Percentiles rank a stretch among this genome's conserved stretches.
Conservation (phyloP, 2,329 filamentous ascomycete genomes). For the Colletotrichum magnum region DNA sequence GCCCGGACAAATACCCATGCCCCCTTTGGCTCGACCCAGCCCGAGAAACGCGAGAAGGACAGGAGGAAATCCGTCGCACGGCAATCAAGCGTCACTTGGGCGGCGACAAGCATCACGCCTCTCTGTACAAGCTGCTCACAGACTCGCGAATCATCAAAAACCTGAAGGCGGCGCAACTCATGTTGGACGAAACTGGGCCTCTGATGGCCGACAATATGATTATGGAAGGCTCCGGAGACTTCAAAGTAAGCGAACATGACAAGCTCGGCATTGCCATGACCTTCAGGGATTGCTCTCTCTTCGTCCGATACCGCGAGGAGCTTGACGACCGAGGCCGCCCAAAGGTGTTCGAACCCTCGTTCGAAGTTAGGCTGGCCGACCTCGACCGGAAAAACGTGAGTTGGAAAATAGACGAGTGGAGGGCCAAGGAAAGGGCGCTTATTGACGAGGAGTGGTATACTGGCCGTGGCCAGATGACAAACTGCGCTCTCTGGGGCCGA, state of each 20-base stretch:
- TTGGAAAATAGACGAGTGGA: conserved; percentile 80
- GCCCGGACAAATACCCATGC: conserved; percentile 36
- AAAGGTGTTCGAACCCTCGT: conserved; percentile 42
- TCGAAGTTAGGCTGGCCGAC: conserved; percentile 78
- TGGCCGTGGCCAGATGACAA: conserved; percentile 34
- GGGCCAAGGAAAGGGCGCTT: conserved; percentile 71
- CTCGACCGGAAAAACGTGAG: conserved; percentile 81
- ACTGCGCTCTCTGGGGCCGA: conserved; percentile 32
- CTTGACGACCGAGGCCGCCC: background rate
- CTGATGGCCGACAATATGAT: conserved; percentile 52
- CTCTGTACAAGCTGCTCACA: conserved; percentile 25
- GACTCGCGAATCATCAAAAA: background rate
- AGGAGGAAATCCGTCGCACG: conserved; percentile 13
- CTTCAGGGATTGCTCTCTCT: conserved; percentile 83
- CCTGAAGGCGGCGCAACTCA: conserved; percentile 49
- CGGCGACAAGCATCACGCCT: conserved; percentile 23
- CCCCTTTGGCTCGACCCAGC: conserved; percentile 38
- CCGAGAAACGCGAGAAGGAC: background rate
- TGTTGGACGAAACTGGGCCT: conserved; percentile 60
- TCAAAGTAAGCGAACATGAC: conserved; percentile 49
- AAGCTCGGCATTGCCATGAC: conserved; percentile 82
- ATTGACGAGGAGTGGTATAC: conserved; percentile 78
- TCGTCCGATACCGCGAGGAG: conserved; percentile 62
- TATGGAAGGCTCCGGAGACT: no score
- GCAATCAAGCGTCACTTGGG: conserved; percentile 25